Percentiles rank a stretch among this genome's conserved stretches.
Conservation (phyloP, 139 green algal genomes). For the Micractinium conductrix region DNA sequence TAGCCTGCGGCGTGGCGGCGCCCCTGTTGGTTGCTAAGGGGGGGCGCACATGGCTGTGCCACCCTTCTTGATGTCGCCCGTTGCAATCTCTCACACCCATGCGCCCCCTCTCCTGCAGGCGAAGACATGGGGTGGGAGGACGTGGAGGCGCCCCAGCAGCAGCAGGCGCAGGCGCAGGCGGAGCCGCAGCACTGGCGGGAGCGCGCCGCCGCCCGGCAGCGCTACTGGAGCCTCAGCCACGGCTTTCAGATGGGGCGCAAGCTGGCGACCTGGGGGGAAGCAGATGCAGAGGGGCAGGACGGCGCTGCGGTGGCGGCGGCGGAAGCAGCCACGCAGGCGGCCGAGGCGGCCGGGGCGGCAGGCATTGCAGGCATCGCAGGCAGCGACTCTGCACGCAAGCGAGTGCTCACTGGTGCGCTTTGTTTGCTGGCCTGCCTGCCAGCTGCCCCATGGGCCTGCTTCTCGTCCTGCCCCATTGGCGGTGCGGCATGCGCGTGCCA, state of each 20-base stretch:
- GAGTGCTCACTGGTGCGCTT: background rate
- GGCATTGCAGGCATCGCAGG: background rate
- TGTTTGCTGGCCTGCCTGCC: no score
- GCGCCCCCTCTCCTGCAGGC: background rate
- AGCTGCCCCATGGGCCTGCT: background rate
- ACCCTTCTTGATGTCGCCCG: no score
- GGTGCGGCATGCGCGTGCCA: no score
- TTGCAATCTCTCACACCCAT: no score
- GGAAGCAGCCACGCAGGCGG: background rate
- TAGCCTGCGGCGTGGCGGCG: no score
- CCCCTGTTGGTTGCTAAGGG: no score
- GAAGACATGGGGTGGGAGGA: conserved; percentile 62
- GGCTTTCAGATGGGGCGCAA: conserved; percentile 91
- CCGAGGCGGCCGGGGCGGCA: no score
- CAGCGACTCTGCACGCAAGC: background rate
- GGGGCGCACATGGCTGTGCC: no score
- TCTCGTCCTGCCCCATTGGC: no score
- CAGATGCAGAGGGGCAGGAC: conserved; percentile 25
- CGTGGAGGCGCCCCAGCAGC: conserved; percentile 42
- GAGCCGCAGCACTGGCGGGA: conserved; percentile 66
- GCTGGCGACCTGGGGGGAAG: conserved; percentile 80
- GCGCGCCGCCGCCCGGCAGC: conserved; percentile 69
- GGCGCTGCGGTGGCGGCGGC: background rate
- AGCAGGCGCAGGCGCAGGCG: conserved; percentile 3
- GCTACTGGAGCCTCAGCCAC: conserved; percentile 83